Base-by-base conservation (phyloP, 192 early-diverging fungal genomes). In the Obelidium mucronatum region DNA sequence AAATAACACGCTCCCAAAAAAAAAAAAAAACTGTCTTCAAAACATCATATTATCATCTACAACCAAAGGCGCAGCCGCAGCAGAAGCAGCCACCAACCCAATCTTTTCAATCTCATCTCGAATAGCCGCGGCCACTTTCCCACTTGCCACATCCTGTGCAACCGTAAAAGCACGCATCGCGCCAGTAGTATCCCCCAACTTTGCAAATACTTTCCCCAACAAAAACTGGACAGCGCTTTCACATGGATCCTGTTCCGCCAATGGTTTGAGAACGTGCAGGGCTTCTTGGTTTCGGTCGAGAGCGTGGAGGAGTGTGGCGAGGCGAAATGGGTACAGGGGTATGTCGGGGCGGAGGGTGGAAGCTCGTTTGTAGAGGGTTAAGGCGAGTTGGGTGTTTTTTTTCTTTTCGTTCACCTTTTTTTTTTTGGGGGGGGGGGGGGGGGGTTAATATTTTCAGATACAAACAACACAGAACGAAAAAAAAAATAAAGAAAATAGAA, bases 151-250 rank as follows among this genome's bases (percentile, higher is more conserved):
- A 77, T 93, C 91, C 52, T 91, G 79, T 31, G 92, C 93, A 52
- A 79, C 79, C 11, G 91, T 93, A 65, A 89, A 88, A 33, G 85
- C 81, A 53, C 85, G 73, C 22, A 90, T 62, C 24, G 92, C 92
- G 35, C 85, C 76, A 2, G 77, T 61, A 35, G 73, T 76, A 37
- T 91, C 74, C 0, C 89, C 89, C 35, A 89, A 72, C 56, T 79
- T 78, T 2, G 81, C 81, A 74, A 88, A 84, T 44, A 88, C 79
- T 62, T 83, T 85, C 2, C 91, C 93, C 52, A 90, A 72, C 17
- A 93, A 54, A 39, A 93, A 83, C 63, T 89, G 90, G 19, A 94
- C 86, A 26, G 84, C 85, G 34, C 83, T 78, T 70, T 93, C 90
- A 28, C 83, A 67, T 19, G 77, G 79, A 17, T 81, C 70, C 2